phyloP scores from a whole-genome alignment of 352 stramenopile species.

The Salisapilia sapeloensis region DNA sequence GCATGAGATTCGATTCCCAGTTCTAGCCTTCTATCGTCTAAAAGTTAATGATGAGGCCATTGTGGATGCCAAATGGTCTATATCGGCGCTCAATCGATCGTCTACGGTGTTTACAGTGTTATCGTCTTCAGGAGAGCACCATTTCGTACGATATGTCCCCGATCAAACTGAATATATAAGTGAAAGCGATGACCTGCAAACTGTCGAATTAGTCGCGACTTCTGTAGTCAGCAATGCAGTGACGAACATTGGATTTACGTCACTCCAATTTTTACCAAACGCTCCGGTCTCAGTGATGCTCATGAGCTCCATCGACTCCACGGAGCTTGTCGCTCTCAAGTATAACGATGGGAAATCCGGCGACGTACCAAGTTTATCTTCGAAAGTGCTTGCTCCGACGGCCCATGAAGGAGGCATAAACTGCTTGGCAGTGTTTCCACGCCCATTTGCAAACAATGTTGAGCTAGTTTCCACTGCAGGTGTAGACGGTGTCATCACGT shows the following conservation, averaged over 20 bases:
- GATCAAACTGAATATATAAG: too few relatives aligned
- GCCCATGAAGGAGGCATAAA: conserved; percentile 38
- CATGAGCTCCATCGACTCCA: conserved; percentile 10
- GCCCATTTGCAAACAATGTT: conserved; percentile 17
- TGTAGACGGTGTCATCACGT: conserved; percentile 33
- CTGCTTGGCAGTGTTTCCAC: conserved; percentile 21
- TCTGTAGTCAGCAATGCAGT: not conserved
- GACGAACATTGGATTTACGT: not conserved
- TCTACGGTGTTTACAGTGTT: conserved; percentile 31
- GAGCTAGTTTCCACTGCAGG: conserved; percentile 49
- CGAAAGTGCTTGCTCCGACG: conserved; percentile 30
- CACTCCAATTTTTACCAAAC: conserved; percentile 22
- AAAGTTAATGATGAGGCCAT: conserved; percentile 11
- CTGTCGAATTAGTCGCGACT: conserved; percentile 22
- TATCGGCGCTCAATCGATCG: conserved; percentile 11
- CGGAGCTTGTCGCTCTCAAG: conserved; percentile 31
- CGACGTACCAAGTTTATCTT: conserved; percentile 16
- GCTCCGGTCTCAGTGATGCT: conserved; percentile 33
- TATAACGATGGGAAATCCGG: conserved; percentile 5
- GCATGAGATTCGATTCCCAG: conserved; percentile 44
- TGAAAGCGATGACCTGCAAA: too few relatives aligned
- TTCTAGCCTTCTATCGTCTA: conserved; percentile 34
- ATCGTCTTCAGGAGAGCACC: too few relatives aligned
- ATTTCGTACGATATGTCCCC: too few relatives aligned
- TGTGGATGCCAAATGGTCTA: conserved; percentile 44